phyloP scores from a whole-genome alignment of 2,329 filamentous ascomycete genomes.

The Cordyceps pruinosa region DNA sequence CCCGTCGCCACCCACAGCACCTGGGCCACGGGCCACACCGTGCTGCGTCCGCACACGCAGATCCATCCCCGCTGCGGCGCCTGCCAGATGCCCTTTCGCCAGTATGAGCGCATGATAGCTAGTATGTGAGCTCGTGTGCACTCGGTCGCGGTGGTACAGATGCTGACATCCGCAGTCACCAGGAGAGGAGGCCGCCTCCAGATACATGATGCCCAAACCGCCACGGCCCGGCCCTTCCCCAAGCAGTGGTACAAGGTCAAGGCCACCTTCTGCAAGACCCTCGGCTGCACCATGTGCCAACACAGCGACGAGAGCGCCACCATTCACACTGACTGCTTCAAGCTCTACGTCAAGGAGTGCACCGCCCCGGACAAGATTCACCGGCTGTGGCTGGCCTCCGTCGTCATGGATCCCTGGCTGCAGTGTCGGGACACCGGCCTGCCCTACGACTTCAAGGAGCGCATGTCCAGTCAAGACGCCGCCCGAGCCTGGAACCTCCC shows the following conservation, averaged over 20 bases:
- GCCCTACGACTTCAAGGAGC: neutral
- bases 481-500: neutral
- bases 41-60: slow-evolving; percentile 4
- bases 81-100: slow-evolving; percentile 6
- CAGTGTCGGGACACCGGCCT: neutral
- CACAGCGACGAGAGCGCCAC: slow-evolving; percentile 2
- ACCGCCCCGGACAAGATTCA: slow-evolving; percentile 1
- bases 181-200: neutral
- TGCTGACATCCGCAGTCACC: neutral
- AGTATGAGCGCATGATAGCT: slow-evolving; percentile 1
- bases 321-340: slow-evolving; percentile 3
- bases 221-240: neutral
- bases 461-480: neutral
- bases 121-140: neutral
- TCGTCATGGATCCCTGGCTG: slow-evolving; percentile 4
- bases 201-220: slow-evolving; percentile 1
- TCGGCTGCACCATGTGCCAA: neutral
- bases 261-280: slow-evolving; percentile 2
- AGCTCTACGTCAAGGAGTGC: slow-evolving; percentile 7
- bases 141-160: no score
- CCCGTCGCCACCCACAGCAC: neutral
- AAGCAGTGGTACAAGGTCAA: slow-evolving; percentile 6
- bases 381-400: slow-evolving; percentile 2
- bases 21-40: neutral
- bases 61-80: slow-evolving; percentile 5